These are phyloP conservation scores for Pistacia atlantica DNA, from an alignment of 345 rosid genomes.

Conservation along the genomic window DNA sequence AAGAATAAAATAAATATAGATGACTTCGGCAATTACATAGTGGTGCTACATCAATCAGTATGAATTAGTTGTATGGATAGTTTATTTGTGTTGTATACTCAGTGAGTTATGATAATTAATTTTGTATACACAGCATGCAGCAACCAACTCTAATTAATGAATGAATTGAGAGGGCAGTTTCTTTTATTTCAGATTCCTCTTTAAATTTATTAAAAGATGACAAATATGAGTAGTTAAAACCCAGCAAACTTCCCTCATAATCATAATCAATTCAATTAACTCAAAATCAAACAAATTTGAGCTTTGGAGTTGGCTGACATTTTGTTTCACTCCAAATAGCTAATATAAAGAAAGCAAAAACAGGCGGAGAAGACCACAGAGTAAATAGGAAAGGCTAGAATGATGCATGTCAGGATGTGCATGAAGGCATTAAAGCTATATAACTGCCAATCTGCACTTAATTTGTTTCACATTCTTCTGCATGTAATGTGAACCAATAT, in stretches of 20 bases:
- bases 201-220: not conserved
- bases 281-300: too few species aligned
- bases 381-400: not conserved
- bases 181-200: not conserved
- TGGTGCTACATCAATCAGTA: too few species aligned
- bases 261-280: not conserved
- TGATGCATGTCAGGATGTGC: constrained; percentile 11
- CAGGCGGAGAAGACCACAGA: constrained; percentile 16
- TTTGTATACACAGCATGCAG: not conserved
- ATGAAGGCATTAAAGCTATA: not conserved
- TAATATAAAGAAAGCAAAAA: not conserved
- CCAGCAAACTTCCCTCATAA: not conserved
- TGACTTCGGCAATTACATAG: not conserved
- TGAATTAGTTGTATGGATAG: too few species aligned
- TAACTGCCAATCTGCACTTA: not conserved
- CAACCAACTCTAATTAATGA: not conserved
- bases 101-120: too few species aligned
- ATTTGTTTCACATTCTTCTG: not conserved
- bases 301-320: not conserved
- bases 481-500: not conserved
- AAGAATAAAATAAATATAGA: not conserved
- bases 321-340: not conserved
- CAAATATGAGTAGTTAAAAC: not conserved
- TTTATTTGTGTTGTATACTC: too few species aligned
- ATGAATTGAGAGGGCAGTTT: not conserved